Evolutionary conservation across 306 rosid species (phyloP).

Genomic region (Castanea crenata): DNA sequence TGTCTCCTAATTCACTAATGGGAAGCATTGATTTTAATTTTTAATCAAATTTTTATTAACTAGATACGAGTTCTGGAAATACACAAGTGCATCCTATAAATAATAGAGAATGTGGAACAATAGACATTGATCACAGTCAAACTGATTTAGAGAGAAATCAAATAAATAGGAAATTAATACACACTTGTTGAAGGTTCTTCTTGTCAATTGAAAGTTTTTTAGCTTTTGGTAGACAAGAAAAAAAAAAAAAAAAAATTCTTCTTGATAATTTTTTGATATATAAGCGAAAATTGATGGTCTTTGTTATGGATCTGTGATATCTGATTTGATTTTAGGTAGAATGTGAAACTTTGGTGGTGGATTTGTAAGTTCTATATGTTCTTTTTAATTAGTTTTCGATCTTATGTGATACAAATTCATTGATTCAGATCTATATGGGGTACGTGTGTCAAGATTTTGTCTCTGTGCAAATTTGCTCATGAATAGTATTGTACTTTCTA

Average conservation of each 20-base stretch:
- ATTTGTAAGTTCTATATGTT: slow-evolving; percentile 23
- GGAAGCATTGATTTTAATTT: no score
- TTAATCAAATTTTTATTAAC: no score
- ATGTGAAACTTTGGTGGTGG: slow-evolving; percentile 24
- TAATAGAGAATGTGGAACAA: no score
- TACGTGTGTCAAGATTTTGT: neutral
- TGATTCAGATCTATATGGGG: neutral
- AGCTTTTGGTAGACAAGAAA: slow-evolving; percentile 4
- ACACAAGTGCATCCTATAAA: no score
- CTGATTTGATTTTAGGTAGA: slow-evolving; percentile 16
- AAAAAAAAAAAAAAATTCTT: neutral
- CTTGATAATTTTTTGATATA: slow-evolving; percentile 19
- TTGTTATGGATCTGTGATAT: slow-evolving; percentile 34
- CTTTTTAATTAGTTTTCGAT: no score
- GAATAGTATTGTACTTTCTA: neutral
- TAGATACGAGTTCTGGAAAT: no score
- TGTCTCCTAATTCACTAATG: no score
- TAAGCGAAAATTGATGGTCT: slow-evolving; percentile 26
- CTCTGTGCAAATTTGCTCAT: neutral
- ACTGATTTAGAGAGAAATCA: no score
- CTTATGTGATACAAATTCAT: neutral
- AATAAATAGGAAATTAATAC: no score
- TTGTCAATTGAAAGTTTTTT: neutral
- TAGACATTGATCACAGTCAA: no score
- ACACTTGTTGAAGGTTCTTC: neutral